A percentile compares a stretch with the other conserved stretches of the same genome.
Conservation (phyloP, 257 asterid species). For the Petunia axillaris region DNA sequence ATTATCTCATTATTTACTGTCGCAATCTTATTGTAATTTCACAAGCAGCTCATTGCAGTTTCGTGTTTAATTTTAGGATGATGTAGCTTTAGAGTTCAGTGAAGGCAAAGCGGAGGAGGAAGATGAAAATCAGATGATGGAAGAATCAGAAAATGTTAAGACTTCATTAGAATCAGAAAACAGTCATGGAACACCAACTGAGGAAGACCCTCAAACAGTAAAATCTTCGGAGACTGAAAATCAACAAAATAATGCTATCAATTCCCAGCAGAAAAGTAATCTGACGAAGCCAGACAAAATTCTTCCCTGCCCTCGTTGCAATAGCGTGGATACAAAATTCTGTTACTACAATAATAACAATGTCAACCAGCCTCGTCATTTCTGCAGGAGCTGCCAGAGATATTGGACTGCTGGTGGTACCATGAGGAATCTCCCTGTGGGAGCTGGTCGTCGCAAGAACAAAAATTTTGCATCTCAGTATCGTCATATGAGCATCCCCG, state of each 20-base stretch:
- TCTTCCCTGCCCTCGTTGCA: constrained; percentile 95
- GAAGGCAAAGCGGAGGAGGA: constrained; percentile 37
- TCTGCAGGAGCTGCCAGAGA: constrained; percentile 94
- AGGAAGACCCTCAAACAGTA: constrained; percentile 43
- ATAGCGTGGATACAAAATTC: constrained; percentile 85
- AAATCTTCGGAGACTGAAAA: constrained; percentile 40
- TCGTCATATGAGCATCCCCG: constrained; percentile 58
- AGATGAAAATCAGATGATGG: constrained; percentile 35
- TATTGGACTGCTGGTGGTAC: constrained; percentile 98
- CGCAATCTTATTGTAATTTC: not conserved
- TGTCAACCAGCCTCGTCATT: constrained; percentile 85
- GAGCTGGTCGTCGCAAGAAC: constrained; percentile 87
- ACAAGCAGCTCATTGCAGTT: constrained; percentile 21
- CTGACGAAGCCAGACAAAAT: constrained; percentile 86
- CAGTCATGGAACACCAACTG: constrained; percentile 34
- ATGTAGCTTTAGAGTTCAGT: constrained; percentile 34
- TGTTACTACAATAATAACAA: constrained; percentile 94
- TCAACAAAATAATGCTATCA: constrained; percentile 41
- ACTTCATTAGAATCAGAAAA: constrained; percentile 37
- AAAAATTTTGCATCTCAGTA: constrained; percentile 63
- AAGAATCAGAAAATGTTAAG: constrained; percentile 38
- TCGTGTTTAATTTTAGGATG: constrained; percentile 45
- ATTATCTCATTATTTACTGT: not conserved
- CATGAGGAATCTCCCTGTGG: constrained; percentile 93
- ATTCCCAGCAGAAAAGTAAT: constrained; percentile 47